Evolutionary conservation across 768 basidiomycete species (phyloP), one percentile per base, ranked within the genome.

Genomic region (Pisolithus albus): DNA sequence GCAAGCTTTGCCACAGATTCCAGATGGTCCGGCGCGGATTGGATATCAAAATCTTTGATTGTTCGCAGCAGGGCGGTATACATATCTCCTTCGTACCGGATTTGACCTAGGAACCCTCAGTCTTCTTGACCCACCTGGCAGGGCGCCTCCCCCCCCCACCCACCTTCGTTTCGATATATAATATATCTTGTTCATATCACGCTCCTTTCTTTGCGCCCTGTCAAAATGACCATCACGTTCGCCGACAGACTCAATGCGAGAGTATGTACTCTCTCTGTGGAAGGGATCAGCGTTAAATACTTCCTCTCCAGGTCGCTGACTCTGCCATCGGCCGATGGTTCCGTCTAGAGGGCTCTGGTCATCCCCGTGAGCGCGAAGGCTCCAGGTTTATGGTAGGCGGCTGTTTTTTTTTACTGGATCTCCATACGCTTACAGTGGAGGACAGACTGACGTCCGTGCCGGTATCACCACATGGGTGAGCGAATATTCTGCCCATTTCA

Each of bases 381-480:
- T 82, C 85, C 15, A 72, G 78, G 52, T 88, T 86, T 59, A 75
- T 76, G 57, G 77, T 80, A 46, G 28, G 47, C 56, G 4, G 68
- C 74, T 45, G 34, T 23, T 13, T 24, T 5, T 23, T 13, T 24
- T 5, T 11, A 9, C 18, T 11, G 39, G 16, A 18, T 7, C 18
- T 43, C 7, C 11, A 13, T 23, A 21, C 26, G 26, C 52, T 60
- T n/a, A 69, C 46, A 6, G 28, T 24, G 13, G 38, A 9, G 32
- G 24, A 9, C 43, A 88, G 84, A 87, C 84, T 28, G 87, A 89
- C 67, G 71, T 89, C 51, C 84, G 86, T 51, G 87, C 87, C 19
- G 87, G 87, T 32, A 19, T 89, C 36, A 89, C 87, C 51, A 89
- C 87, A 70, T 89, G 86, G 86, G 86, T 86, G 59, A 62, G 82